These are phyloP conservation scores for Nicotiana tabacum DNA, from an alignment of 257 asterid species.

Conservation along the genomic window DNA sequence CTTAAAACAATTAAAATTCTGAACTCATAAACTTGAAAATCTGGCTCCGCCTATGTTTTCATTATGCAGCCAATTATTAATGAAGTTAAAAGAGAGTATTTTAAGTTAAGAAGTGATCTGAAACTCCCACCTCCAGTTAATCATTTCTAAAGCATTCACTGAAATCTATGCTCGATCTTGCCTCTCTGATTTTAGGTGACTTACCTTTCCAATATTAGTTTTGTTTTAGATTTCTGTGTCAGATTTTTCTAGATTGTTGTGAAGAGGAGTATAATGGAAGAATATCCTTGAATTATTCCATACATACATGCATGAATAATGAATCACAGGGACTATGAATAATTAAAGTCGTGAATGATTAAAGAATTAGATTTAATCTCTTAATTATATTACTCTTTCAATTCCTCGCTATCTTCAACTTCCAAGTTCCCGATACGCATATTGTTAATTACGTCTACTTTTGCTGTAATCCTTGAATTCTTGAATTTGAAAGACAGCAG, in stretches of 20 bases:
- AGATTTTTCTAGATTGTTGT: background rate
- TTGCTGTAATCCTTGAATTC: background rate
- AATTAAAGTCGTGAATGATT: background rate
- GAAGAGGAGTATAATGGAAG: background rate
- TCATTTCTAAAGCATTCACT: background rate
- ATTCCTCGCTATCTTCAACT: background rate
- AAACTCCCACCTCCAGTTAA: background rate
- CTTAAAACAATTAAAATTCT: too few species aligned
- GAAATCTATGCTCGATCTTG: background rate
- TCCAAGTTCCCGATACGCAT: background rate
- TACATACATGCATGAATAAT: background rate
- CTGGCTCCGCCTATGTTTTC: too few species aligned
- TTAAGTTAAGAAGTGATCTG: background rate
- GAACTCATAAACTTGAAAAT: too few species aligned
- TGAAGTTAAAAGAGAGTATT: too few species aligned
- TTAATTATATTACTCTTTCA: background rate
- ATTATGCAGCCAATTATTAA: too few species aligned
- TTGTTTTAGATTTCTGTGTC: background rate
- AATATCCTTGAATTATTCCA: background rate
- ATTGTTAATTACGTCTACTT: background rate
- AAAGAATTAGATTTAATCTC: background rate
- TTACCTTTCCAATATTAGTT: too few species aligned
- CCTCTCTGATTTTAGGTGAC: background rate
- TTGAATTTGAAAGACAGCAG: background rate
- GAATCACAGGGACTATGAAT: background rate